A percentile compares a stretch with the other conserved stretches of the same genome.
Evolutionary conservation across 805 yeast species (phyloP).

Genomic region (Vanderwaltozyma yarrowii): DNA sequence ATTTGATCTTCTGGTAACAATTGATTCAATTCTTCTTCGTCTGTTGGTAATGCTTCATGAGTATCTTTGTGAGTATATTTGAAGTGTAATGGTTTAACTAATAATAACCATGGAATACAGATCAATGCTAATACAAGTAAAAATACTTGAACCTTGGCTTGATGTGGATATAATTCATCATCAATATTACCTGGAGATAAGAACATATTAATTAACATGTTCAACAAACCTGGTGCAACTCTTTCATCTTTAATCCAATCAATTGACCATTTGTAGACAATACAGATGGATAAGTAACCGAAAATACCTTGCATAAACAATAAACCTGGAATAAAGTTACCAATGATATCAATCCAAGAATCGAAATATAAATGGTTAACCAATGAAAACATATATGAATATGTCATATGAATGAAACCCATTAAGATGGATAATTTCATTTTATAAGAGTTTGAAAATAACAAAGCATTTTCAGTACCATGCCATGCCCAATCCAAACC

Average conservation of each 20-base stretch:
- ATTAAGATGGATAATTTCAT: constrained; percentile 67
- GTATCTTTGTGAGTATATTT: constrained; percentile 29
- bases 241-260: constrained; percentile 56
- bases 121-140: constrained; percentile 48
- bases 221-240: constrained; percentile 63
- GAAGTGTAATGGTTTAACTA: constrained; percentile 51
- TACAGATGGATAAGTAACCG: constrained; percentile 57
- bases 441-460: constrained; percentile 64
- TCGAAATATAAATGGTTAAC: constrained; percentile 51
- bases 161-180: constrained; percentile 57
- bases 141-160: constrained; percentile 48
- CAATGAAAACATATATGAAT: constrained; percentile 57
- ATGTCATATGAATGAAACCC: constrained; percentile 70
- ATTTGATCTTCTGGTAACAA: constrained; percentile 11
- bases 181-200: constrained; percentile 62
- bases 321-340: constrained; percentile 65
- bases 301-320: constrained; percentile 68
- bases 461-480: constrained; percentile 62
- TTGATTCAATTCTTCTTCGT: constrained; percentile 9
- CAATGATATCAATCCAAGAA: constrained; percentile 54
- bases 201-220: constrained; percentile 70
- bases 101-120: constrained; percentile 67
- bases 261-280: constrained; percentile 63
- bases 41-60: constrained; percentile 17
- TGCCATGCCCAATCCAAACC: constrained; percentile 74